Evolutionary conservation across 352 stramenopile species (phyloP).

Genomic region (Thraustochytrium sp.): DNA sequence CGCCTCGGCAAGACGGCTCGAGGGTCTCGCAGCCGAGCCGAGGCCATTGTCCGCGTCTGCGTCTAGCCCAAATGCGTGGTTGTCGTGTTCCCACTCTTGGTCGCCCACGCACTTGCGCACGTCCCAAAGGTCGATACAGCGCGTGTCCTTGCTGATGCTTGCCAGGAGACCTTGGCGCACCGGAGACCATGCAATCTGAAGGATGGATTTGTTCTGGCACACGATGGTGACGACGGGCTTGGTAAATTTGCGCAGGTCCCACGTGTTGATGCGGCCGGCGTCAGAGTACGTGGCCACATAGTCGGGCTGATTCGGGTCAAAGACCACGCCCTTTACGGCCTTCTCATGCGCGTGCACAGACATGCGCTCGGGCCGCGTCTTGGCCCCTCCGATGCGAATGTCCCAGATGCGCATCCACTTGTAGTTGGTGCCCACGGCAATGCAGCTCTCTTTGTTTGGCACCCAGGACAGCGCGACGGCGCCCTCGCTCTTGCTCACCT

Average conservation of each 20-base stretch:
- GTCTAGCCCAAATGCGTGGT: not conserved
- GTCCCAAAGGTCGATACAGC: constrained; percentile 74
- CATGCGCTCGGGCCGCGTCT: not conserved
- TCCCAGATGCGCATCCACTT: constrained; percentile 13
- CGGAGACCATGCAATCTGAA: constrained; percentile 1
- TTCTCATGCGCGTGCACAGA: constrained; percentile 1
- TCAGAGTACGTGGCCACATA: constrained; percentile 24
- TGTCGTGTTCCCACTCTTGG: not conserved
- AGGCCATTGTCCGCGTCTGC: not conserved
- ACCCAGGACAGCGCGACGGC: not conserved
- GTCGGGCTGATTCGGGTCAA: not conserved
- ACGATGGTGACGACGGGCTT: not conserved
- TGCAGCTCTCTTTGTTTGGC: not conserved
- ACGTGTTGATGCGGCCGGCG: not conserved
- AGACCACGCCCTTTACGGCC: not conserved
- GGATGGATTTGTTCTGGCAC: not conserved
- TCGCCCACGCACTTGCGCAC: constrained; percentile 43
- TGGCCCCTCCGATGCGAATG: not conserved
- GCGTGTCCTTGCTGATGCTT: constrained; percentile 66
- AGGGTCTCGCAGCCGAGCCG: too few relatives aligned
- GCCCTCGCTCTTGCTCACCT: not conserved
- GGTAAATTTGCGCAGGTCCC: not conserved
- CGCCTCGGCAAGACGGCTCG: too few relatives aligned
- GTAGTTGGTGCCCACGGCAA: not conserved
- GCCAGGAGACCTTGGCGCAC: constrained; percentile 62